Conservation (phyloP, 1,284 basidiomycete genomes). For the Rhodotorula sp. region DNA sequence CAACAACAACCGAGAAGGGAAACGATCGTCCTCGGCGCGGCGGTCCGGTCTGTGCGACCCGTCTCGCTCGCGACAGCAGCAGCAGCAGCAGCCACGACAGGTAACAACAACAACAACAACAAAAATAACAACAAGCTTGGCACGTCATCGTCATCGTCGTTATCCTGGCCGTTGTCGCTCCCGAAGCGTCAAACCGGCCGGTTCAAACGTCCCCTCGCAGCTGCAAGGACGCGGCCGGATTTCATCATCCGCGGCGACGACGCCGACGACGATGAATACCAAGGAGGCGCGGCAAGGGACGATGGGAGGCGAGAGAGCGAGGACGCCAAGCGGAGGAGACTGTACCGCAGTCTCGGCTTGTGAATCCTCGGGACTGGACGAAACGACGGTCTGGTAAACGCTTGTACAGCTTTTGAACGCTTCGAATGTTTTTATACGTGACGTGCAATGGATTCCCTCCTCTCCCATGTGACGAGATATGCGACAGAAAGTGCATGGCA, state of each 20-base stretch:
- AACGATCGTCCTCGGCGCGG: slow-evolving; percentile 13
- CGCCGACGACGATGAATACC: neutral
- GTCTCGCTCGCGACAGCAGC: neutral
- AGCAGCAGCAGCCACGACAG: too few species aligned
- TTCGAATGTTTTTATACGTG: too few species aligned
- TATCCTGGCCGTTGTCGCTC: neutral
- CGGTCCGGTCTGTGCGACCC: slow-evolving; percentile 10
- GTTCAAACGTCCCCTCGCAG: too few species aligned
- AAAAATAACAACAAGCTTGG: too few species aligned
- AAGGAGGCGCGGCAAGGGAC: neutral
- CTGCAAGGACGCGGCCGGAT: too few species aligned
- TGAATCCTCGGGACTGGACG: neutral
- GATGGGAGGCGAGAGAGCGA: slow-evolving; percentile 1
- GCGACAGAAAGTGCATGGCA: too few species aligned
- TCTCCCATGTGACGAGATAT: too few species aligned
- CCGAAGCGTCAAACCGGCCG: accelerated
- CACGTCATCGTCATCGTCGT: neutral
- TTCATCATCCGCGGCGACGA: too few species aligned
- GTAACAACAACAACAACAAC: too few species aligned
- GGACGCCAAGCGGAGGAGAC: slow-evolving; percentile 11
- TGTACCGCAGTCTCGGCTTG: slow-evolving; percentile 6
- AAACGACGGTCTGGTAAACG: too few species aligned
- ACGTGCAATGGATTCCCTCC: too few species aligned
- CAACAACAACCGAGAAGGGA: neutral
- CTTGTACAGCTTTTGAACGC: too few species aligned